Conservation (phyloP, 1,284 basidiomycete genomes). For the Boletellus deceptivus region DNA sequence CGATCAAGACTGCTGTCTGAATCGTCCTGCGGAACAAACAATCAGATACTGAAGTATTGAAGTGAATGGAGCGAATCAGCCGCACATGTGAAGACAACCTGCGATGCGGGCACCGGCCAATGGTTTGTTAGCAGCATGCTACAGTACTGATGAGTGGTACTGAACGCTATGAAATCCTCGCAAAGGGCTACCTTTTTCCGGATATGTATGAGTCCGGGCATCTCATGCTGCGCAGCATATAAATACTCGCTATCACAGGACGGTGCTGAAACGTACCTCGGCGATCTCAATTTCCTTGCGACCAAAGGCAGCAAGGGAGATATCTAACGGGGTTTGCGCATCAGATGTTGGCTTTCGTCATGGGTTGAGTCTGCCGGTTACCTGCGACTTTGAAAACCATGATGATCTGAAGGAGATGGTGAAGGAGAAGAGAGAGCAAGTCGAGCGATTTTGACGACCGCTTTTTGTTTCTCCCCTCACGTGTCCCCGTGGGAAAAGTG, state of each 20-base stretch:
- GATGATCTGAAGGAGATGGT: constrained; percentile 28
- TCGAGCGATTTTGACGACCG: constrained; percentile 29
- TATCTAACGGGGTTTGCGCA: constrained; percentile 51
- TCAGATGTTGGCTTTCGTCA: constrained; percentile 3
- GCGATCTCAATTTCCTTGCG: constrained; percentile 99
- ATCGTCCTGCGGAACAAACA: constrained; percentile 69
- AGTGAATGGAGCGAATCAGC: background rate
- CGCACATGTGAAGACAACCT: constrained; percentile 95
- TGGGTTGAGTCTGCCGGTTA: constrained; percentile 30
- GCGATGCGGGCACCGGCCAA: constrained; percentile 96
- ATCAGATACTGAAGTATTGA: background rate
- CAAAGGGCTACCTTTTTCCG: constrained; percentile 64
- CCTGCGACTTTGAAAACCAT: constrained; percentile 88
- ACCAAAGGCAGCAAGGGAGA: constrained; percentile 95
- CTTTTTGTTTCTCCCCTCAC: constrained; percentile 37
- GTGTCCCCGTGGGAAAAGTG: constrained; percentile 32
- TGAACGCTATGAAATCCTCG: background rate
- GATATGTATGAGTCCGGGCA: constrained; percentile 93
- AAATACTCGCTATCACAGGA: constrained; percentile 14
- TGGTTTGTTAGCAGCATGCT: constrained; percentile 84
- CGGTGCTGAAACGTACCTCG: constrained; percentile 54
- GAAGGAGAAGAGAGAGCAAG: constrained; percentile 37
- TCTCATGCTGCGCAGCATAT: constrained; percentile 63
- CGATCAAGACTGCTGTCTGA: constrained; percentile 95
- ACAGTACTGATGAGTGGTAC: constrained; percentile 17